Percentiles rank a stretch among this genome's conserved stretches.
phyloP scores from a whole-genome alignment of 139 green algal genomes.

The Trebouxia sp. region DNA sequence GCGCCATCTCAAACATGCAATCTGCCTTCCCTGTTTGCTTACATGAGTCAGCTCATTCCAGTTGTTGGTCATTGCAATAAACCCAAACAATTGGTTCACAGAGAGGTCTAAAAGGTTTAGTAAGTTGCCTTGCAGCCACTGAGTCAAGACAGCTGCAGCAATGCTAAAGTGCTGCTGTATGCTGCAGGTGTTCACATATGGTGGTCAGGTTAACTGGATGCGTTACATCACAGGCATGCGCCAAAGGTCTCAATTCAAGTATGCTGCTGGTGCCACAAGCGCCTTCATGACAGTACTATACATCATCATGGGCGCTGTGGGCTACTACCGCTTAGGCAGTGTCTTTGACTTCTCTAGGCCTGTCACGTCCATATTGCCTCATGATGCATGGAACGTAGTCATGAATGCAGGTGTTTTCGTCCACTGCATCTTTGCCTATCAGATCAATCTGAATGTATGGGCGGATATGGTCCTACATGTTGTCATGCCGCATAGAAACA shows the following conservation, averaged over 20 bases:
- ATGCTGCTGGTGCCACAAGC: not conserved
- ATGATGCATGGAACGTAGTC: slow-evolving; percentile 39
- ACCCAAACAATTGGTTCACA: no score
- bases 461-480: slow-evolving; percentile 37
- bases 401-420: slow-evolving; percentile 50
- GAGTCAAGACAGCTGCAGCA: not conserved
- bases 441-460: slow-evolving; percentile 52
- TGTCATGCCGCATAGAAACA: not conserved
- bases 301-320: slow-evolving; percentile 37
- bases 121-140: no score
- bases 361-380: slow-evolving; percentile 43
- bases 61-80: no score
- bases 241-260: slow-evolving; percentile 2
- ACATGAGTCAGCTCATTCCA: no score
- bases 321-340: slow-evolving; percentile 41
- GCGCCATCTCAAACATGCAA: no score
- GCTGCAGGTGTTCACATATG: slow-evolving; percentile 37
- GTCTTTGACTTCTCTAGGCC: slow-evolving; percentile 44
- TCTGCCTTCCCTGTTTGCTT: no score
- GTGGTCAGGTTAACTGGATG: slow-evolving; percentile 10
- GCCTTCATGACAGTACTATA: slow-evolving; percentile 38
- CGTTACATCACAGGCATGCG: slow-evolving; percentile 23
- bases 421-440: slow-evolving; percentile 57
- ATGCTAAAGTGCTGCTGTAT: not conserved
- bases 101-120: no score